phyloP scores from a whole-genome alignment of 768 basidiomycete genomes.

The Sutorius australiensis region DNA sequence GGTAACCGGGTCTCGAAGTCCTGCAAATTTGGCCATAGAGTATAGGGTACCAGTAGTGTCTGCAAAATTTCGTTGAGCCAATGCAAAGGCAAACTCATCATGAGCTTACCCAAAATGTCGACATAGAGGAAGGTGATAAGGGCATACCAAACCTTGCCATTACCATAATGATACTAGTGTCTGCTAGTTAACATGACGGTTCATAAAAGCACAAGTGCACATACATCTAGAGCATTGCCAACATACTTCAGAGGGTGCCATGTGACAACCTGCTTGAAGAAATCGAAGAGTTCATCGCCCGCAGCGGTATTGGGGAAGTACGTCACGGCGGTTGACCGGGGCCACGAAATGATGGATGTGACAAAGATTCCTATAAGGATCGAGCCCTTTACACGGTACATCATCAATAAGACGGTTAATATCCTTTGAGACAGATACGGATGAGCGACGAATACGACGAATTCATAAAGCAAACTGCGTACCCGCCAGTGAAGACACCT shows the following conservation, averaged over 20 bases:
- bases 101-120: constrained; percentile 64
- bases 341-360: constrained; percentile 86
- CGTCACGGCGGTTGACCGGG: constrained; percentile 75
- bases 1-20: constrained; percentile 79
- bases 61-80: constrained; percentile 1
- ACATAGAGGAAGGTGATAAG: constrained; percentile 88
- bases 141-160: constrained; percentile 82
- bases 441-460: constrained; percentile 3
- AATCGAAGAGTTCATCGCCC: constrained; percentile 74
- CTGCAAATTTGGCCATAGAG: constrained; percentile 89
- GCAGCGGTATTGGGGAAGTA: constrained; percentile 69
- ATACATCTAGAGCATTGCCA: constrained; percentile 67
- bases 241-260: constrained; percentile 61
- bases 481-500: constrained; percentile 85
- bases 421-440: constrained; percentile 40
- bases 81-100: neutral
- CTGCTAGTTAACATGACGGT: constrained; percentile 4
- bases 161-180: constrained; percentile 48
- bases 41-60: constrained; percentile 70
- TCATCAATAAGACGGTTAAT: constrained; percentile 73
- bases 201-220: constrained; percentile 13
- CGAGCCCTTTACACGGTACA: constrained; percentile 81
- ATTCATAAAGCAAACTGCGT: constrained; percentile 19
- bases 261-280: constrained; percentile 80
- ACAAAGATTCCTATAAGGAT: constrained; percentile 81